Evolutionary conservation across 2,329 filamentous ascomycete genomes (phyloP).

Genomic region (Alternaria alternata): DNA sequence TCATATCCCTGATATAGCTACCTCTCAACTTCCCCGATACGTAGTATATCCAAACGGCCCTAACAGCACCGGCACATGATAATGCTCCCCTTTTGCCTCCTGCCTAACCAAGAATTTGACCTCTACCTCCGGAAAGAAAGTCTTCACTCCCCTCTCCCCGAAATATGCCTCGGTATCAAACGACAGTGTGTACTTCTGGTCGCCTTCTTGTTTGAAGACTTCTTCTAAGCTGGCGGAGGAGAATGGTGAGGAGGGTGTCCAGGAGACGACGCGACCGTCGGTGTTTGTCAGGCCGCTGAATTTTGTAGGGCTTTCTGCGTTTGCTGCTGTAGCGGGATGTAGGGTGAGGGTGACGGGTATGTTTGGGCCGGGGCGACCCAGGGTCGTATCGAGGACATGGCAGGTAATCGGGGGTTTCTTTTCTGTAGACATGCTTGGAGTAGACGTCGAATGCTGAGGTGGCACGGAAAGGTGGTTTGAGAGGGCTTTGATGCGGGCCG

Average conservation of each 20-base stretch:
- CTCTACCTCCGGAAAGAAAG: constrained; percentile 66
- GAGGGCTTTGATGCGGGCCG: constrained; percentile 32
- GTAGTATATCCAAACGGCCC: constrained; percentile 84
- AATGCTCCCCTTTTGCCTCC: constrained; percentile 65
- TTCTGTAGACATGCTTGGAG: constrained; percentile 23
- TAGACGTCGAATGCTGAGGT: neutral
- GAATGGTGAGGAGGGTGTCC: constrained; percentile 64
- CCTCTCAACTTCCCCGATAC: constrained; percentile 68
- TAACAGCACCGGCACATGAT: constrained; percentile 80
- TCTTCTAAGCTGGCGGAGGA: constrained; percentile 51
- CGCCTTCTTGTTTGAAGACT: constrained; percentile 45
- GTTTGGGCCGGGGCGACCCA: constrained; percentile 71
- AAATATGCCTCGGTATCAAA: constrained; percentile 80
- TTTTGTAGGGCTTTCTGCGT: constrained; percentile 53
- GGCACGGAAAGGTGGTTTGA: constrained; percentile 25
- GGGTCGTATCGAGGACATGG: constrained; percentile 84
- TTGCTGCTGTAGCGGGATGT: constrained; percentile 37
- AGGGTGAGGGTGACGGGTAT: constrained; percentile 72
- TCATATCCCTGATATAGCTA: neutral
- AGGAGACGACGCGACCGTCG: constrained; percentile 76
- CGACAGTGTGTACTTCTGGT: constrained; percentile 71
- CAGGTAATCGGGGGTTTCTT: constrained; percentile 73
- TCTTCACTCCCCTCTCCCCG: constrained; percentile 62
- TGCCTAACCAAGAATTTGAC: constrained; percentile 61
- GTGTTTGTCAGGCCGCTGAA: constrained; percentile 74